Evolutionary conservation across 768 basidiomycete species (phyloP), one percentile per base, ranked within the genome.

Genomic region (Mycena vulgaris): DNA sequence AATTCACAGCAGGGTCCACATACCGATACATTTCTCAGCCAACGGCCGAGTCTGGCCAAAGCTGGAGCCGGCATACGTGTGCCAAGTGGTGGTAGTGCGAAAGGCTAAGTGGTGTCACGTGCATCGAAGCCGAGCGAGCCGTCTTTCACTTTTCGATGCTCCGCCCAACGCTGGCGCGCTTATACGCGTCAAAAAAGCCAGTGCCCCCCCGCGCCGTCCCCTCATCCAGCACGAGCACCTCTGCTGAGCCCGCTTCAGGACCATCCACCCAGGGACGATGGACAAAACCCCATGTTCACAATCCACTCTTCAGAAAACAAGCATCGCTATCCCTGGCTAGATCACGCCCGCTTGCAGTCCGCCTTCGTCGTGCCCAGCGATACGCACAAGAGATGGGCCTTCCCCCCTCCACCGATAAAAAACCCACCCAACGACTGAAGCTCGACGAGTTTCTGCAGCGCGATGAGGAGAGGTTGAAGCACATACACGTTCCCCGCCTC

Each of bases 301-400:
- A 25, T 76, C 83, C 31, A 61, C 65, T 21, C 68, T 79, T n/a
- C 83, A 82, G 37, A 78, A 83, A 28, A 76, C 82, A 55, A 85
- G 87, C 40, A 79, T 88, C 39, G 83, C 78, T 40, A 28, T 92
- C 93, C 2, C 85, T 92, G 48, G 92, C 90, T 31, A 85, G 89
- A 10, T 94, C 93, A 0, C 88, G 92, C 0, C 93, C 93, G 1
- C 86, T 90, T 48, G 92, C 92, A 30, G 93, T 95, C 58, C 90
- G 91, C 65, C 84, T 89, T 21, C 92, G 93, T 60, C 90, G 93
- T 64, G 80, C 81, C 63, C 72, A 74, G 51, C 70, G 72, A n/a
- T 66, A 70, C 55, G 72, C 81, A 80, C 69, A 91, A 88, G 79
- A 83, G 82, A 71, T 81, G 84, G 92, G 91, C 30, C 85, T 93